phyloP scores from a whole-genome alignment of 495 filamentous ascomycete species.

The Gamarada debralockiae region DNA sequence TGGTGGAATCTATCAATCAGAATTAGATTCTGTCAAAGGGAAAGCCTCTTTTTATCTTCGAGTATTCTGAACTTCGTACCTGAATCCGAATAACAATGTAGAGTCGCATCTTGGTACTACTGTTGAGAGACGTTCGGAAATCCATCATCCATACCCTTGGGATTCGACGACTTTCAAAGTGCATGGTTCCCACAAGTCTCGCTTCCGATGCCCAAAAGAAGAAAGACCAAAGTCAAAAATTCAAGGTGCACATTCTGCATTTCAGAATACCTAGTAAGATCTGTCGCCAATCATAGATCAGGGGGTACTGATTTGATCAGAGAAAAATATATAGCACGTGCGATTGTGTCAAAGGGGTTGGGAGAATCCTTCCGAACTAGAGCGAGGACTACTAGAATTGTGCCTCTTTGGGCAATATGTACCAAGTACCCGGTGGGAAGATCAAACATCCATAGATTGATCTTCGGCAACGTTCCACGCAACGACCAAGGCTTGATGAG shows the following conservation, averaged over 20 bases:
- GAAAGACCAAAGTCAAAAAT: slow-evolving; percentile 1
- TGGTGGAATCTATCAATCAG: no score
- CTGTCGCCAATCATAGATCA: no score
- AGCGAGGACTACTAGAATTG: no score
- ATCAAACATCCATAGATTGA: slow-evolving; percentile 12
- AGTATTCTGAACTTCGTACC: neutral
- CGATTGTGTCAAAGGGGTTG: neutral
- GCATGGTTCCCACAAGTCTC: neutral
- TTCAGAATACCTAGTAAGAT: no score
- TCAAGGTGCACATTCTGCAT: no score
- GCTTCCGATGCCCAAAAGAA: slow-evolving; percentile 17
- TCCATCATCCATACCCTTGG: slow-evolving; percentile 17
- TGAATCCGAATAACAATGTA: no score
- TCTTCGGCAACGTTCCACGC: slow-evolving; percentile 8
- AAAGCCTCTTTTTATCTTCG: no score
- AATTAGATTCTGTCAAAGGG: no score
- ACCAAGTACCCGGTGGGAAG: slow-evolving; percentile 8
- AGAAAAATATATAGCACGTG: no score
- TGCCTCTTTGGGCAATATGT: neutral
- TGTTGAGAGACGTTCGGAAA: slow-evolving; percentile 3
- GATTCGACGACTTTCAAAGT: slow-evolving; percentile 2
- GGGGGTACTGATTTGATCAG: no score
- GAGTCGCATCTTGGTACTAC: no score
- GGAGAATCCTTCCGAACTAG: no score
- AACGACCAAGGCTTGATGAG: slow-evolving; percentile 13